Conservation (phyloP, 2,329 filamentous ascomycete species). For the Claviceps maximensis region DNA sequence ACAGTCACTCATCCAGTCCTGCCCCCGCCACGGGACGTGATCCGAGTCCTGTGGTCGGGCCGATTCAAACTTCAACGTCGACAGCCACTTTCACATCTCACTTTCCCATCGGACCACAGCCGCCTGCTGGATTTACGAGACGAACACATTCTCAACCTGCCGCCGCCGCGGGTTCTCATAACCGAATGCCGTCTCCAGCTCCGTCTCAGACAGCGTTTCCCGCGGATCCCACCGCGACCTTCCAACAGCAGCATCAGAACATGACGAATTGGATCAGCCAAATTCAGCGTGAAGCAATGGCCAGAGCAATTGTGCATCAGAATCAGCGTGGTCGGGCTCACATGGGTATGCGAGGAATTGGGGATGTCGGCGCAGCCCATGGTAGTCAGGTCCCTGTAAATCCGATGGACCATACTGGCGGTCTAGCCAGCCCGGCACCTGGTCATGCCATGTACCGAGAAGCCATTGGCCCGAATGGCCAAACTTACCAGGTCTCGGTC, state of each 20-base stretch:
- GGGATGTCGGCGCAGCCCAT: conserved; percentile 16
- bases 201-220: conserved; percentile 8
- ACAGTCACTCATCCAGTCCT: conserved; percentile 16
- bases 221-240: conserved; percentile 18
- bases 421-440: conserved; percentile 12
- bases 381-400: conserved; percentile 10
- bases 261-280: conserved; percentile 33
- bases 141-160: conserved; percentile 17
- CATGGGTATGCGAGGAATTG: conserved; percentile 27
- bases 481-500: conserved; percentile 23
- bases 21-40: conserved; percentile 11
- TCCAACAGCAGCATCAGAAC: conserved; percentile 27
- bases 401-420: conserved; percentile 13
- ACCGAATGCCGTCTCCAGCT: conserved; percentile 19
- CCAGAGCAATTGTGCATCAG: conserved; percentile 27
- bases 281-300: conserved; percentile 32
- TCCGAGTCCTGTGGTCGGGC: conserved; percentile 13
- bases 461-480: conserved; percentile 19
- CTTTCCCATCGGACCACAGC: conserved; percentile 15
- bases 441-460: conserved; percentile 21
- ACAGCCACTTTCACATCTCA: conserved; percentile 4
- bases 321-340: conserved; percentile 29
- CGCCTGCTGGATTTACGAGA: conserved; percentile 16
- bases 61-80: background rate
- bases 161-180: conserved; percentile 15